These are phyloP conservation scores for Nepenthes mirabilis DNA, from an alignment of 148 eudicot genomes.

Conservation along the genomic window DNA sequence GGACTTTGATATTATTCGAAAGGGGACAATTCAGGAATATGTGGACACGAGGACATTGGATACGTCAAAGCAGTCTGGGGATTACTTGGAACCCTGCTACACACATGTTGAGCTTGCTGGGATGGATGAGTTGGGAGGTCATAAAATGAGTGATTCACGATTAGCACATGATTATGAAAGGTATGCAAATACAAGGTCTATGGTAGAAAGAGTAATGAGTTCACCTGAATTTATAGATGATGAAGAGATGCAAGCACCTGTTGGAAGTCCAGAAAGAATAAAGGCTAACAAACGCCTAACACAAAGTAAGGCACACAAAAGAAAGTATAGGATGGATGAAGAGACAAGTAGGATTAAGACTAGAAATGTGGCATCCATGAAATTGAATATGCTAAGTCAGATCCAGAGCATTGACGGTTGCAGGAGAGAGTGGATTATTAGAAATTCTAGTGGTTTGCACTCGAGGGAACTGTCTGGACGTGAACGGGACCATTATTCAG, in stretches of 20 bases:
- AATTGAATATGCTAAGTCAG: constrained; percentile 5
- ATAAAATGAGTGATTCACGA: constrained; percentile 12
- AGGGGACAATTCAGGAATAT: constrained; percentile 11
- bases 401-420: constrained; percentile 8
- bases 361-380: constrained; percentile 6
- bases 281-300: constrained; percentile 9
- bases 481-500: constrained; percentile 13
- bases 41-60: constrained; percentile 10
- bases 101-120: constrained; percentile 16
- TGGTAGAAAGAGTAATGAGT: constrained; percentile 17
- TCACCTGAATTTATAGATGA: constrained; percentile 14
- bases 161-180: constrained; percentile 17
- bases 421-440: constrained; percentile 16
- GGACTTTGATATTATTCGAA: constrained; percentile 15
- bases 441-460: constrained; percentile 11
- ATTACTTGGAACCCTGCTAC: constrained; percentile 18
- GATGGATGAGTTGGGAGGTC: constrained; percentile 16
- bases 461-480: constrained; percentile 12
- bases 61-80: constrained; percentile 11
- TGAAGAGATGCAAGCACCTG: constrained; percentile 8
- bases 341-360: constrained; percentile 10
- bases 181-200: constrained; percentile 15
- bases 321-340: constrained; percentile 17
- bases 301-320: constrained; percentile 13
- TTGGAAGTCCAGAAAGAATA: constrained; percentile 7